Percentiles rank a stretch among this genome's conserved stretches.
These are phyloP conservation scores for Penicillium cinerascens DNA, from an alignment of 495 filamentous ascomycete species.

Conservation along the genomic window DNA sequence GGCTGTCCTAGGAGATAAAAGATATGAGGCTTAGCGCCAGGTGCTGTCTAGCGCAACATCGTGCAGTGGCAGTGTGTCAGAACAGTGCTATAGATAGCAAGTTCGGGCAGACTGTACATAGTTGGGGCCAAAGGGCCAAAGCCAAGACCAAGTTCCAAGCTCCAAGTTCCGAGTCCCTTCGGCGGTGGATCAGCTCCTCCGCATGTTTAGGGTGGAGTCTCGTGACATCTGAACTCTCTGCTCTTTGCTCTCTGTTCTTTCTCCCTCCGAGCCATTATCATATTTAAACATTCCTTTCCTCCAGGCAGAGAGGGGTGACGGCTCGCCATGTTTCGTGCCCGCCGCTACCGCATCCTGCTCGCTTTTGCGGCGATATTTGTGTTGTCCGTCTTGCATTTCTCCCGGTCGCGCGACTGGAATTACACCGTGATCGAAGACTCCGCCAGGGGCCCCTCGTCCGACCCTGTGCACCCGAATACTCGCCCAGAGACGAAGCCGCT, in stretches of 20 bases:
- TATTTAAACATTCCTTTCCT: background rate
- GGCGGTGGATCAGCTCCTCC: constrained; percentile 16
- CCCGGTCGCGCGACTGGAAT: constrained; percentile 35
- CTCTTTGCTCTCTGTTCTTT: constrained; percentile 1
- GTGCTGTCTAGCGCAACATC: background rate
- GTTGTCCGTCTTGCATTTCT: constrained; percentile 63
- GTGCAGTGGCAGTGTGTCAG: background rate
- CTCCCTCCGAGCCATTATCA: constrained; percentile 1
- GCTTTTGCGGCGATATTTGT: constrained; percentile 64
- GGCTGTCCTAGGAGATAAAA: background rate
- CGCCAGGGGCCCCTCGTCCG: background rate
- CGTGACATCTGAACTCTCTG: constrained; percentile 12
- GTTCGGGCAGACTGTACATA: background rate
- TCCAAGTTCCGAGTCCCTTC: constrained; percentile 9
- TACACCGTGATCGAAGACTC: constrained; percentile 14
- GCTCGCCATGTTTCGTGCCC: constrained; percentile 65
- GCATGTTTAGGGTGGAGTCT: constrained; percentile 11
- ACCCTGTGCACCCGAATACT: background rate
- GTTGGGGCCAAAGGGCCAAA: too few relatives aligned
- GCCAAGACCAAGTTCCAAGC: background rate
- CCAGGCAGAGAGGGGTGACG: constrained; percentile 2
- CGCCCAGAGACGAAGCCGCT: constrained; percentile 1
- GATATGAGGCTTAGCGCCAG: background rate
- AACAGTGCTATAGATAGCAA: background rate
- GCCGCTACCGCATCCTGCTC: constrained; percentile 72